Evolutionary conservation across 331 rosid species (phyloP).

Genomic region (Rosa hybrid): DNA sequence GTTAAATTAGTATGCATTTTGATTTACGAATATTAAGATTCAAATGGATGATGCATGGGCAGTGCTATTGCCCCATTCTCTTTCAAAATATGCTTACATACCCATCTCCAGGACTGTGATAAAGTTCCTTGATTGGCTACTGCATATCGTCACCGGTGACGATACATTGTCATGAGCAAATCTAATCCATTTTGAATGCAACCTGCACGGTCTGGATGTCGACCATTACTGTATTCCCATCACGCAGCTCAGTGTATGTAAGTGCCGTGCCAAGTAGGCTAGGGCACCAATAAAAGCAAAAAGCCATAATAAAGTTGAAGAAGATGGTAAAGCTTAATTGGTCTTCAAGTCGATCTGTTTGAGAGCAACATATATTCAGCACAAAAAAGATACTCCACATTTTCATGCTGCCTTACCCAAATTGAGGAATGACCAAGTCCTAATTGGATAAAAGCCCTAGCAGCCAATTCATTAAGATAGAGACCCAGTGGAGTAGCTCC

Average conservation of each 20-base stretch:
- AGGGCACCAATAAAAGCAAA: constrained; percentile 15
- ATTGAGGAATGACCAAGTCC: neutral
- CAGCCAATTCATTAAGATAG: neutral
- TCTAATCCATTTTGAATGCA: neutral
- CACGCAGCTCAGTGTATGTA: neutral
- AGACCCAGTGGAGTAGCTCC: constrained; percentile 6
- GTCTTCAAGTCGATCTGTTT: too few relatives aligned
- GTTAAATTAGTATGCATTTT: too few relatives aligned
- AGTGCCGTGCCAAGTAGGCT: constrained; percentile 15
- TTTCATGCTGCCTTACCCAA: neutral
- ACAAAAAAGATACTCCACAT: neutral
- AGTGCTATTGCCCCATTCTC: too few relatives aligned
- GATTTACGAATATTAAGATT: too few relatives aligned
- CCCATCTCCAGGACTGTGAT: neutral
- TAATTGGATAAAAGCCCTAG: neutral
- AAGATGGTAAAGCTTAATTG: neutral
- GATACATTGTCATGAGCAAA: neutral
- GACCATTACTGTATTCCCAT: neutral
- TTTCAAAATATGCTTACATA: neutral
- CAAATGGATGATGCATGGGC: too few relatives aligned
- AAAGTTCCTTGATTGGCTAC: neutral
- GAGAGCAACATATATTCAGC: neutral
- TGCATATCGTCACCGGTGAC: neutral
- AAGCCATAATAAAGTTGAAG: neutral
- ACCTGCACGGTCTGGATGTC: neutral